Base-by-base conservation (phyloP, 2,329 filamentous ascomycete genomes). In the Ceratocystis variospora region DNA sequence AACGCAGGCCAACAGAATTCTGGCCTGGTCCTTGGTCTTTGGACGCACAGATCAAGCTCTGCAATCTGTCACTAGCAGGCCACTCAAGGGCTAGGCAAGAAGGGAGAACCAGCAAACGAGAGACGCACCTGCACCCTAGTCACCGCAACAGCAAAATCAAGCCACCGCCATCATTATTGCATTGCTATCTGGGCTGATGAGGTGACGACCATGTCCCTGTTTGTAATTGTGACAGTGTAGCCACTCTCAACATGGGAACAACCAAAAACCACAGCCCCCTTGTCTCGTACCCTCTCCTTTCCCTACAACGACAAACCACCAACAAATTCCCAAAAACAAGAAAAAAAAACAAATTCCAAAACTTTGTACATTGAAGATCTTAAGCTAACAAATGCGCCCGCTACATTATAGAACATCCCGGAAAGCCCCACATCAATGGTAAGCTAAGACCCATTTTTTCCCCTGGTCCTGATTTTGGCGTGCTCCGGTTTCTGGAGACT, bases 361-460 rank as follows among this genome's bases (percentile, higher is more conserved):
- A 50, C 48, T 67, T 61, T 67, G 59, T 63, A 59, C 46, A 61
- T 50, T 48, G 48, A 48, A 62, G 12, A 62, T 31, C 66, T 69
- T 66, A 70, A 70, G 72, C 74, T 77, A 73, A 78, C 75, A 45
- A 70, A 59, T 31, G n/a, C 55, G 28, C 28, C 55, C 28, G 72
- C 71, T 50, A 70, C 67, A 69, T 66, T 68, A 70, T 74, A 87
- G 84, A 87, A 77, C 86, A 88, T 74, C 85, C 85, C 69, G 82
- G 81, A 76, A 86, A 87, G 76, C 85, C 86, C 75, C 85, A 88
- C 77, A 74, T 88, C 68, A 77, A 76, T 72, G 81, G 84, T 85
- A 78, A 80, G 82, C 78, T 67, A 28, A 64, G 62, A 57, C 61
- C 68, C 64, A 62, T 46, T 61, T 67, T 59, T 17, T 28, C 44